phyloP scores from a whole-genome alignment of 495 filamentous ascomycete species.

The Penicillium bovifimosum region DNA sequence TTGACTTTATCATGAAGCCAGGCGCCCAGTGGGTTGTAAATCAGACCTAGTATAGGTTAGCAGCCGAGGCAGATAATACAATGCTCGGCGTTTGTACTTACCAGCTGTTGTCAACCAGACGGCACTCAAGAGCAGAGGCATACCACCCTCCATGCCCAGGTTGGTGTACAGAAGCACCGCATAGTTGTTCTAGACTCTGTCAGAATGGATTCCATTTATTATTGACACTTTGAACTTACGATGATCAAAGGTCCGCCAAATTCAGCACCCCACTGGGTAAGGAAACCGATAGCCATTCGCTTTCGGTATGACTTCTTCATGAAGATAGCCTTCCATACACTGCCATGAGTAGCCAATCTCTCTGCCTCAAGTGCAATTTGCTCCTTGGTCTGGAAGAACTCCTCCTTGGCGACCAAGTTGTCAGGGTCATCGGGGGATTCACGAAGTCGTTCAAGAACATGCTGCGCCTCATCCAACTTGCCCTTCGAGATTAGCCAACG shows the following conservation, averaged over 20 bases:
- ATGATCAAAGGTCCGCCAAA: slow-evolving; percentile 37
- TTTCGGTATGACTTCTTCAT: slow-evolving; percentile 40
- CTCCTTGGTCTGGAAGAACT: slow-evolving; percentile 36
- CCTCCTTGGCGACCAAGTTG: slow-evolving; percentile 30
- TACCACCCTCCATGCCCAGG: slow-evolving; percentile 38
- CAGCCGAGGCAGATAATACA: slow-evolving; percentile 4
- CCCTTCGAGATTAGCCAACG: slow-evolving; percentile 43
- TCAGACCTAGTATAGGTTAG: slow-evolving; percentile 23
- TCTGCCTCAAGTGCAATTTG: slow-evolving; percentile 35
- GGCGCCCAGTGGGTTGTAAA: slow-evolving; percentile 44
- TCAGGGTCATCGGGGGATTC: slow-evolving; percentile 27
- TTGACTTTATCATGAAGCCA: slow-evolving; percentile 43
- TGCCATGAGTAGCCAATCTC: slow-evolving; percentile 22
- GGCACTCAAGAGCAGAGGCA: slow-evolving; percentile 45
- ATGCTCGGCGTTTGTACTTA: slow-evolving; percentile 4
- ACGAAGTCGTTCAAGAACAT: slow-evolving; percentile 29
- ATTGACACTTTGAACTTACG: slow-evolving; percentile 22
- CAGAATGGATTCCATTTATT: too few relatives aligned
- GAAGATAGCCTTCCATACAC: slow-evolving; percentile 32
- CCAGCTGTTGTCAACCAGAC: slow-evolving; percentile 44
- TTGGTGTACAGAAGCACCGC: slow-evolving; percentile 44
- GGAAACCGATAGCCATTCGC: slow-evolving; percentile 38
- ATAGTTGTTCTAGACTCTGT: slow-evolving; percentile 37
- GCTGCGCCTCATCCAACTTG: slow-evolving; percentile 31
- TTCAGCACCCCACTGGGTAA: slow-evolving; percentile 36